Evolutionary conservation across 768 basidiomycete species (phyloP), one percentile per base, ranked within the genome.

Genomic region (Hortiboletus flavorubellus): DNA sequence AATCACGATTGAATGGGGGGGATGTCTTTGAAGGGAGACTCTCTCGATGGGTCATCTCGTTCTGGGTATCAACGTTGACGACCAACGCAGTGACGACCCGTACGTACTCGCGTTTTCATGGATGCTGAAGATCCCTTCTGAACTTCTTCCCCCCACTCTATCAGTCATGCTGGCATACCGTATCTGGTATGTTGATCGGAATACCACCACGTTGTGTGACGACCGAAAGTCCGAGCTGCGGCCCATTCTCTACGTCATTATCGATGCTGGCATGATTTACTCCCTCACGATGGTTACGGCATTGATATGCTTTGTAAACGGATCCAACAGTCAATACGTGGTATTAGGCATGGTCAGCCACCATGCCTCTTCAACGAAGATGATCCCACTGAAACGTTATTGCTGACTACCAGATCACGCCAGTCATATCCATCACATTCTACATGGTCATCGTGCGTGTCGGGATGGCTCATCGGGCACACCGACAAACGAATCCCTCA

Each of bases 371-470:
- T 39, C n/a, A 14, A 42, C 26, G 14, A 43, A 23, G 26, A 51
- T 38, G 5, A 8, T 48, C 31, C 3, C 23, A 41, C 51, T 59
- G 37, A 54, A 21, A 3, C 31, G 7, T 9, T 15, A 11, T 29
- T 37, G 3, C n/a, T 31, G 14, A 37, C n/a, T 43, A n/a, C 33
- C 29, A 75, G 74, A 61, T 72, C 43, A 68, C 67, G 8, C 75
- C 73, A 16, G 72, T 75, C 51, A 76, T 76, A 49, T 72, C 70
- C 6, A 76, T 77, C 63, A 70, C 72, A 5, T 77, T 75, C 62
- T 74, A 74, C 59, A 72, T 76, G 73, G 71, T 77, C 43, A 75
- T 76, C 35, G 67, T 77, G 23, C 76, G 75, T 33, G 63, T 75
- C 38, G 73, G 69, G 0, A 15, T 69, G 33, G 44, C 54, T 18